Percentiles rank a stretch among this genome's conserved stretches.
phyloP scores from a whole-genome alignment of 371 early-diverging fungal species.

The Batkoa obscura region DNA sequence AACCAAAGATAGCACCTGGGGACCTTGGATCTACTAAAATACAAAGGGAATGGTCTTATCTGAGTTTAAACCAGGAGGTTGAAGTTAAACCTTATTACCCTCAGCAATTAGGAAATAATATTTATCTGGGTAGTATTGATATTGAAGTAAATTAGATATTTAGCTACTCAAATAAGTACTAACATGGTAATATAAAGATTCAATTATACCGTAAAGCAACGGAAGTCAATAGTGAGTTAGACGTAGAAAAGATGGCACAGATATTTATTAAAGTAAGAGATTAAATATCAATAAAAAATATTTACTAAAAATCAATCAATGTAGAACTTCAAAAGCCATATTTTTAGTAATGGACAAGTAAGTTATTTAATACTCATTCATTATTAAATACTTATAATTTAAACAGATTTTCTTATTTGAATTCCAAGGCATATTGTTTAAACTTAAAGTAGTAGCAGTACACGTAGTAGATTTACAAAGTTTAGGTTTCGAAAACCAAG shows the following conservation, averaged over 20 bases:
- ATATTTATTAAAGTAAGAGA: constrained; percentile 35
- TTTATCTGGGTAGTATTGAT: constrained; percentile 45
- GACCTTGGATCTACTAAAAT: constrained; percentile 51
- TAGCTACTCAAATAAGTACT: neutral
- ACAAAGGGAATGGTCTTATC: constrained; percentile 74
- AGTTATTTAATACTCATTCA: neutral
- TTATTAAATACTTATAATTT: neutral
- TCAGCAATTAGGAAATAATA: constrained; percentile 25
- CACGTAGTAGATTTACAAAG: constrained; percentile 32
- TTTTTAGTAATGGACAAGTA: constrained; percentile 45
- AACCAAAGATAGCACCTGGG: constrained; percentile 33
- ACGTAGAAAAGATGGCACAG: constrained; percentile 47
- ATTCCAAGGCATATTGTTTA: constrained; percentile 52
- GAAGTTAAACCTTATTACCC: constrained; percentile 55
- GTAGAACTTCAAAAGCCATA: constrained; percentile 42
- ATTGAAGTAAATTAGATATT: constrained; percentile 28
- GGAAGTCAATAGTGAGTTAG: constrained; percentile 36
- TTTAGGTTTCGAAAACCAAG: neutral
- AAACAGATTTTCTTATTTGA: constrained; percentile 46
- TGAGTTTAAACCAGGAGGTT: constrained; percentile 65
- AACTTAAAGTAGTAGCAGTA: constrained; percentile 26
- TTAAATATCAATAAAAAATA: neutral
- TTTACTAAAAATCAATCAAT: neutral
- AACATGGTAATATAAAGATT: constrained; percentile 13
- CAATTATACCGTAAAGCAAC: constrained; percentile 29